Base-by-base conservation (phyloP, 768 basidiomycete genomes). In the Podaxis sp. region DNA sequence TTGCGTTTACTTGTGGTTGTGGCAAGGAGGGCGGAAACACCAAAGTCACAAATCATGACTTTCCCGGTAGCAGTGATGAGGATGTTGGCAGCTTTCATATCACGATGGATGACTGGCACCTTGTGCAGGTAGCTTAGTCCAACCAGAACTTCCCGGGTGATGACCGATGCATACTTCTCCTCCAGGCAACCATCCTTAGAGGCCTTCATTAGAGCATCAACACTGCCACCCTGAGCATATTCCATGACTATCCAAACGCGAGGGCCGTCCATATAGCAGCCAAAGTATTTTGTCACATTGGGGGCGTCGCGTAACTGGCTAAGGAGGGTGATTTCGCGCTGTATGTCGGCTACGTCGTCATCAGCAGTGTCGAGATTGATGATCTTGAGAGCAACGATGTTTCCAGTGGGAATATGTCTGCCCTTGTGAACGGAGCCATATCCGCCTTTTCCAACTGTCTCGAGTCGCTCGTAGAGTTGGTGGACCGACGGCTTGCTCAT, bases 171-270 rank as follows among this genome's bases (percentile, higher is more conserved):
- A 72, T 93, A 95, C 71, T 87, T 87, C 77, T 99, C 97, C 75
- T 96, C 96, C 56, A 99, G 76, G 57, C 85, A 82, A 0, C 85
- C 86, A 63, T 86, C 84, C 65, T 81, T 86, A 65, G 87, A 86
- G 0, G 93, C 89, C 74, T 97, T 95, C 88, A 97, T 95, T 67
- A 99, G 81, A 2, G 94, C 91, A 51, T 93, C 81, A 5, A 98
- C 93, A 71, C 93, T 96, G 6, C 97, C 97, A 4, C 96, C 96
- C 66, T 95, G 89, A 7, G 97, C 97, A 69, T 89, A 88, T 73
- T 99, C 97, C 97, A 99, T 99, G 40, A 90, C 93, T 68, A 99
- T 99, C 96, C 97, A 99, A 10, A 99, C 94, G 54, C 93, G 91
- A 30, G 95, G 92, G 0, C 95, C 96, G 71, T 96, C 91, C 72